A percentile compares a stretch with the other conserved stretches of the same genome.
Conservation (phyloP, 106 monocot genomes). For the Apostasia ramifera region DNA sequence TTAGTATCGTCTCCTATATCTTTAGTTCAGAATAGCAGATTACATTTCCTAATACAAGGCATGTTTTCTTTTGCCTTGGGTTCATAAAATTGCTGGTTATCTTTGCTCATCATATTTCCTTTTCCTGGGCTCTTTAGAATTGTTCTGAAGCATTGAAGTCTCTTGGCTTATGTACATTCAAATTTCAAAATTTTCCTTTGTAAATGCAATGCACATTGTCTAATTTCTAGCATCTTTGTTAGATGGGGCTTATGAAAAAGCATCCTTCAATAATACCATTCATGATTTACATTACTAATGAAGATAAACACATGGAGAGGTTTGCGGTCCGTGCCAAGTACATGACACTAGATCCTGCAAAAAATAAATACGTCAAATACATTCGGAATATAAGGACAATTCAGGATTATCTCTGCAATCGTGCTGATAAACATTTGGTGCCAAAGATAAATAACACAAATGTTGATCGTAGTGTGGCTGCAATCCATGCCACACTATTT, state of each 20-base stretch:
- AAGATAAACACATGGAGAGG: conserved; percentile 80
- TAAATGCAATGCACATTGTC: no score
- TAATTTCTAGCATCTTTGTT: conserved; percentile 2
- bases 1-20: no score
- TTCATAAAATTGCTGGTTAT: no score
- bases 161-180: no score
- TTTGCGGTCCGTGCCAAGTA: conserved; percentile 90
- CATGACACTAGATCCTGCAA: conserved; percentile 79
- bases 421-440: conserved; percentile 46
- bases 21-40: no score
- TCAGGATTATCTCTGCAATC: conserved; percentile 61
- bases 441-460: conserved; percentile 47
- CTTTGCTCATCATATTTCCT: no score
- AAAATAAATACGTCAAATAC: conserved; percentile 80
- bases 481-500: conserved; percentile 46
- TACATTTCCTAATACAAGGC: no score
- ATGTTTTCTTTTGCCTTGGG: no score
- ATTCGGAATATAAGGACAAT: conserved; percentile 75
- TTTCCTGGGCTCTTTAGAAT: no score
- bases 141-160: no score
- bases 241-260: conserved; percentile 93
- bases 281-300: conserved; percentile 71
- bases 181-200: no score
- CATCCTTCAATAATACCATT: conserved; percentile 85
- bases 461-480: conserved; percentile 25